Conservation (phyloP, 129 eudicot genomes). For the Lactuca sativa region DNA sequence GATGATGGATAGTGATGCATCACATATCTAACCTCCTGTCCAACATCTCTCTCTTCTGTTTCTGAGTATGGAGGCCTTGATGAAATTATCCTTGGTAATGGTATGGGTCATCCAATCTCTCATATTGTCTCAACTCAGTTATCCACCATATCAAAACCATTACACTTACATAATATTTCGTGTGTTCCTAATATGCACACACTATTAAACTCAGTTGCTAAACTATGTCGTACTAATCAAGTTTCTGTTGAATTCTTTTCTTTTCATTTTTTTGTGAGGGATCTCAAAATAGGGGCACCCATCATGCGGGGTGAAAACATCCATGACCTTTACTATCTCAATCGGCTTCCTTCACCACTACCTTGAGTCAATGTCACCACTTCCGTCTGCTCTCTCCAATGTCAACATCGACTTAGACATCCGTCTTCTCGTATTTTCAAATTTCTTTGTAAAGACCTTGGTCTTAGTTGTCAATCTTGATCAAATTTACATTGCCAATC, state of each 20-base stretch:
- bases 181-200: background rate
- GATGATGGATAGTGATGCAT: slow-evolving; percentile 15
- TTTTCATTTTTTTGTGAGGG: slow-evolving; percentile 2
- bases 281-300: slow-evolving; percentile 11
- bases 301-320: slow-evolving; percentile 1
- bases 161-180: background rate
- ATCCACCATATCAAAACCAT: background rate
- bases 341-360: background rate
- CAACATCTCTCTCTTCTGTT: background rate
- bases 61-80: slow-evolving; percentile 2
- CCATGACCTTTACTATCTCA: slow-evolving; percentile 8
- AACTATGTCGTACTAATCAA: background rate
- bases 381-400: background rate
- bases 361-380: slow-evolving; percentile 1
- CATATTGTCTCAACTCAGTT: slow-evolving; percentile 3
- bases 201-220: background rate
- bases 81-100: background rate
- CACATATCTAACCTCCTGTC: background rate
- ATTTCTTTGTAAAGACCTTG: slow-evolving; percentile 18
- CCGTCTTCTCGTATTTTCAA: slow-evolving; percentile 6
- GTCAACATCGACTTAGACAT: slow-evolving; percentile 25
- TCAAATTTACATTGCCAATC: slow-evolving; percentile 14
- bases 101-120: background rate
- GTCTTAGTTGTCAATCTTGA: slow-evolving; percentile 1
- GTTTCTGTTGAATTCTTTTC: slow-evolving; percentile 1